A percentile compares a stretch with the other conserved stretches of the same genome.
Conservation (phyloP, 2,329 filamentous ascomycete species). For the Beauveria scarabaeidicola region DNA sequence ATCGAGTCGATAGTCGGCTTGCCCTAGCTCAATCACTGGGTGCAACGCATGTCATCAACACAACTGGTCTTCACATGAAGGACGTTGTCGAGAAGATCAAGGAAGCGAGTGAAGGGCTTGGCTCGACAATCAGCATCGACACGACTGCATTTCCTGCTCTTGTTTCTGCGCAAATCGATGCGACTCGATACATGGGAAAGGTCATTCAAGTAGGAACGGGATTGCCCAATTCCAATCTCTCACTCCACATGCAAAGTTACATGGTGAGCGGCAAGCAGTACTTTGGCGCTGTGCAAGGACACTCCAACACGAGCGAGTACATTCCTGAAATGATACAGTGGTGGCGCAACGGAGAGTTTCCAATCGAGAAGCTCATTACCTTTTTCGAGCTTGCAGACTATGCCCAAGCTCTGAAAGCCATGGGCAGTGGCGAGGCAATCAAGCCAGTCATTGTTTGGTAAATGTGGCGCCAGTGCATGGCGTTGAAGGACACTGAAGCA, state of each 20-base stretch:
- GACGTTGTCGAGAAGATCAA: conserved; percentile 22
- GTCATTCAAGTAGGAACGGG: conserved; percentile 42
- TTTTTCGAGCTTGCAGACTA: conserved; percentile 24
- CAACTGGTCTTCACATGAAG: conserved; percentile 14
- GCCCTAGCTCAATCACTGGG: conserved; percentile 23
- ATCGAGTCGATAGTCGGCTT: conserved; percentile 20
- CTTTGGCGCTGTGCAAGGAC: conserved; percentile 30
- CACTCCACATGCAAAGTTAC: conserved; percentile 34
- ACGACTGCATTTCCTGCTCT: conserved; percentile 37
- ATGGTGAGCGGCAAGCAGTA: conserved; percentile 39
- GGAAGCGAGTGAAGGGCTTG: conserved; percentile 35
- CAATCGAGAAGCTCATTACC: conserved; percentile 24
- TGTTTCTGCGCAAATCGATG: conserved; percentile 32
- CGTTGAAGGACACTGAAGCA: no score
- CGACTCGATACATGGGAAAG: conserved; percentile 35
- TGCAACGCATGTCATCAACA: conserved; percentile 25
- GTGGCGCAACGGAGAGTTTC: conserved; percentile 25
- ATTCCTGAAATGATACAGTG: conserved; percentile 25
- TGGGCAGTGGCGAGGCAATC: conserved; percentile 21
- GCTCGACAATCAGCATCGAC: conserved; percentile 38
- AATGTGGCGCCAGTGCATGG: neutral
- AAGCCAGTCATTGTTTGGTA: conserved; percentile 27
- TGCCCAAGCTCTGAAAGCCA: conserved; percentile 22
- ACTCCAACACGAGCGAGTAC: conserved; percentile 32
- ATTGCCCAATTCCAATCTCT: conserved; percentile 32